phyloP scores from a whole-genome alignment of 208 protist genomes.

The Leishmania aethiopica region DNA sequence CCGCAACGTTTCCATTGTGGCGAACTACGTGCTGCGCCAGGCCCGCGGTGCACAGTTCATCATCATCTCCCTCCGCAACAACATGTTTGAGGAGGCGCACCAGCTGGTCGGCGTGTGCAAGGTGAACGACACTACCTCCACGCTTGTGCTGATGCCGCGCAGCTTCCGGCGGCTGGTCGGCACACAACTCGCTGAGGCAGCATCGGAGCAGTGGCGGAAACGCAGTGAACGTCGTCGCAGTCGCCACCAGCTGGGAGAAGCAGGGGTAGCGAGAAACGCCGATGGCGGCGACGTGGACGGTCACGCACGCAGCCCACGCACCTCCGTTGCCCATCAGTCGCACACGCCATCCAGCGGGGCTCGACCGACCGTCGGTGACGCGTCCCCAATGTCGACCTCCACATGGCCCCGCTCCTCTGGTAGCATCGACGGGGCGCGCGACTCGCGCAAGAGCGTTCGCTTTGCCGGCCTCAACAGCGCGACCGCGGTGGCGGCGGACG shows the following conservation, averaged over 20 bases:
- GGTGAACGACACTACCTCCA: constrained; percentile 97
- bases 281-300: background rate
- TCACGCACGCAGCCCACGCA: background rate
- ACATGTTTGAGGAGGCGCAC: constrained; percentile 99
- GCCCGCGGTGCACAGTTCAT: constrained; percentile 99
- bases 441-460: constrained; percentile 5
- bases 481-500: background rate
- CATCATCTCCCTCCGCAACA: constrained; percentile 99
- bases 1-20: constrained; percentile 98
- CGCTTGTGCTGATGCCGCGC: constrained; percentile 96
- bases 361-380: background rate
- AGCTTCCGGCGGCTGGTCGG: constrained; percentile 56
- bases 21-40: constrained; percentile 98
- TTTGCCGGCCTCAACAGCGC: background rate
- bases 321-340: constrained; percentile 3
- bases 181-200: constrained; percentile 16
- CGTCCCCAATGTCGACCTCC: constrained; percentile 2
- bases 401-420: background rate
- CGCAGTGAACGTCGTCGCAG: constrained; percentile 6
- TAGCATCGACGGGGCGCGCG: background rate
- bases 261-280: background rate
- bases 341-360: constrained; percentile 25
- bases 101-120: constrained; percentile 99
- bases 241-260: background rate
- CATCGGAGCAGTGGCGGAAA: constrained; percentile 8